Base-by-base conservation (phyloP, 495 filamentous ascomycete genomes). In the Daldinia decipiens region DNA sequence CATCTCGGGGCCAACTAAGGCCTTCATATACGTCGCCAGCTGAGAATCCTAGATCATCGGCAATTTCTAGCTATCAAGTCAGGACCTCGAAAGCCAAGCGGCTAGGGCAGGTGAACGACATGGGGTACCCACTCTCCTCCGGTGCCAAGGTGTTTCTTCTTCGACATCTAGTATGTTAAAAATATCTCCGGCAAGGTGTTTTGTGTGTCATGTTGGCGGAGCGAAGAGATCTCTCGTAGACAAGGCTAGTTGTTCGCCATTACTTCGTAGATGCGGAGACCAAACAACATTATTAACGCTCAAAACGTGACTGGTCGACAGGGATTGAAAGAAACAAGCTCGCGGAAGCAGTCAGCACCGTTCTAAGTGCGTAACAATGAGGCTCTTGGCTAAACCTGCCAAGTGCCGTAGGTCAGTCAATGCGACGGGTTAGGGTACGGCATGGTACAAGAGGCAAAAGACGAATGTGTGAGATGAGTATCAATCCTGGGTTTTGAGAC, bases 401-500 rank as follows among this genome's bases (percentile, higher is more conserved):
- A 78, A 78, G 76, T 38, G 65, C 69, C 54, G 66, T 71, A 72
- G 55, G 62, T 65, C 58, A 19, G 69, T 67, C 68, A 67, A 71
- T 76, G 69, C 71, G 64, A 59, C 45, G 31, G 51, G 50, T 54
- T 55, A 39, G 50, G 65, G 58, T 59, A 59, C 29, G 57, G 52
- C 36, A 54, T 57, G n/a, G 58, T 31, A 27, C 55, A 34, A 65
- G 57, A 70, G 34, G 70, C 39, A 51, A 58, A 60, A 67, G 60
- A 70, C 59, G 62, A 55, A 54, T 68, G 71, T 71, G 68, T 73
- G 70, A 73, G 67, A 61, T 52, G 62, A 68, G 72, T 70, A 67
- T 72, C 71, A 74, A 66, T 69, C 34, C 34, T 73, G 72, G 69
- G 62, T 78, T 75, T 78, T 80, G 78, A 80, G 78, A 81, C 78